A percentile compares a stretch with the other conserved stretches of the same genome.
phyloP scores from a whole-genome alignment of 2,329 filamentous ascomycete genomes.

The Beauveria pseudobassiana region DNA sequence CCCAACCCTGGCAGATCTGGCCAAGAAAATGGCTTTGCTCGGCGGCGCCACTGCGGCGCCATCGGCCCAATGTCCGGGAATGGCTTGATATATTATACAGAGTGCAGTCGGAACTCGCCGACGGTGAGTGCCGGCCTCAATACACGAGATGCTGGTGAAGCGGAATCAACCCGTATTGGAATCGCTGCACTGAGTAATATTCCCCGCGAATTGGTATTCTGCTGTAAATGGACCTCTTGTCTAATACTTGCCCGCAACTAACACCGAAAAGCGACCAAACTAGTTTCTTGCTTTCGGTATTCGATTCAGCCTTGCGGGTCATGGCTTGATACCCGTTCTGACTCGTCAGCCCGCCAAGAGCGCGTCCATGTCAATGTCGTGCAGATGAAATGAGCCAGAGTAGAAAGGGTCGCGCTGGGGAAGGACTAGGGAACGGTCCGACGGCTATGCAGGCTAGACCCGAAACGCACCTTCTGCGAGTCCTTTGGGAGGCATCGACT shows the following conservation, averaged over 20 bases:
- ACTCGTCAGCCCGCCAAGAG: neutral
- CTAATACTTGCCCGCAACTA: neutral
- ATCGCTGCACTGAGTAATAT: neutral
- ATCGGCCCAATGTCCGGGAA: neutral
- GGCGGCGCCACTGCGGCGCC: constrained; percentile 1
- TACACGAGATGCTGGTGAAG: neutral
- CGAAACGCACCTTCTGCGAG: neutral
- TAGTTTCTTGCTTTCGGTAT: neutral
- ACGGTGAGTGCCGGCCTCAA: no score
- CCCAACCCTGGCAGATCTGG: neutral
- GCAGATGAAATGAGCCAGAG: neutral
- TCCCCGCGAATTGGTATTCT: neutral
- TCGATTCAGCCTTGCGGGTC: constrained; percentile 1
- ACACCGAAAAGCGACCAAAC: neutral
- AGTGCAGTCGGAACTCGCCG: neutral
- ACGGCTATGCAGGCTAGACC: constrained; percentile 3
- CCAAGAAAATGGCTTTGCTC: neutral
- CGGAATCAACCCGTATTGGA: neutral
- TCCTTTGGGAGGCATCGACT: neutral
- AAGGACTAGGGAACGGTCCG: neutral
- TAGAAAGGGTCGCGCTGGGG: neutral
- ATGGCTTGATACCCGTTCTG: neutral
- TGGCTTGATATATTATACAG: neutral
- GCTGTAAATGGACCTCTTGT: neutral
- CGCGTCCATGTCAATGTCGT: neutral